Evolutionary conservation across 2,329 filamentous ascomycete genomes (phyloP).

Genomic region (Knoxdaviesia capensis): DNA sequence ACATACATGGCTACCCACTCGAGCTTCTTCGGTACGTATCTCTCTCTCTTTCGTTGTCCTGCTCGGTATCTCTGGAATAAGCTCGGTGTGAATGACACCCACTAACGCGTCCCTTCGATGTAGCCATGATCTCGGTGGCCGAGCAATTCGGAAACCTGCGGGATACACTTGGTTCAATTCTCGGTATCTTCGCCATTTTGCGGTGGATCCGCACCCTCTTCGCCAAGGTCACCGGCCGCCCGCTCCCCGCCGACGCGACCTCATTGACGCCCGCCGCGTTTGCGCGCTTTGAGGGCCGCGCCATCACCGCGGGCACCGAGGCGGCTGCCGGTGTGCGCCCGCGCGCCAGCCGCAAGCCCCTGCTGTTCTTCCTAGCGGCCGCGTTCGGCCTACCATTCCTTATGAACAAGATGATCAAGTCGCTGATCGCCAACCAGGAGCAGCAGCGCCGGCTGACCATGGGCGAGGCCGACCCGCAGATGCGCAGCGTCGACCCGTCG

Average conservation of each 20-base stretch:
- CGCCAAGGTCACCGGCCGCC: slow-evolving; percentile 81
- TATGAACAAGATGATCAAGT: slow-evolving; percentile 87
- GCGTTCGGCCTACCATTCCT: slow-evolving; percentile 92
- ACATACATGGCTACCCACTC: slow-evolving; percentile 99
- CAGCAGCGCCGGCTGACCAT: slow-evolving; percentile 36
- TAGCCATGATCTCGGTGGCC: slow-evolving; percentile 94
- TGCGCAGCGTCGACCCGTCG: slow-evolving; percentile 52
- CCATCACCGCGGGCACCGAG: slow-evolving; percentile 34
- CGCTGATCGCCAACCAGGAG: slow-evolving; percentile 65
- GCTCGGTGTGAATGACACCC: slow-evolving; percentile 5
- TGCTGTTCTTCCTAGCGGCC: slow-evolving; percentile 86
- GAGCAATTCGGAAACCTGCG: slow-evolving; percentile 91
- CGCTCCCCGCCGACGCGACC: slow-evolving; percentile 69
- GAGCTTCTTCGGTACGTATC: slow-evolving; percentile 78
- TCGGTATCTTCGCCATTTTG: slow-evolving; percentile 91
- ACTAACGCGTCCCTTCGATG: neutral
- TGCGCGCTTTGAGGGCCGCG: slow-evolving; percentile 64
- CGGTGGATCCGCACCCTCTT: slow-evolving; percentile 85
- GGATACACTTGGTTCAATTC: slow-evolving; percentile 77
- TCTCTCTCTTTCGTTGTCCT: neutral
- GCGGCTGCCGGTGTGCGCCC: slow-evolving; percentile 34
- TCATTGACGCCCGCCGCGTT: slow-evolving; percentile 82
- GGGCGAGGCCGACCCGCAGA: slow-evolving; percentile 24
- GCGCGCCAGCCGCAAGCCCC: slow-evolving; percentile 78
- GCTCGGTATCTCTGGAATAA: neutral